Conservation (phyloP, 192 early-diverging fungal species). For the Rhizophlyctis rosea region DNA sequence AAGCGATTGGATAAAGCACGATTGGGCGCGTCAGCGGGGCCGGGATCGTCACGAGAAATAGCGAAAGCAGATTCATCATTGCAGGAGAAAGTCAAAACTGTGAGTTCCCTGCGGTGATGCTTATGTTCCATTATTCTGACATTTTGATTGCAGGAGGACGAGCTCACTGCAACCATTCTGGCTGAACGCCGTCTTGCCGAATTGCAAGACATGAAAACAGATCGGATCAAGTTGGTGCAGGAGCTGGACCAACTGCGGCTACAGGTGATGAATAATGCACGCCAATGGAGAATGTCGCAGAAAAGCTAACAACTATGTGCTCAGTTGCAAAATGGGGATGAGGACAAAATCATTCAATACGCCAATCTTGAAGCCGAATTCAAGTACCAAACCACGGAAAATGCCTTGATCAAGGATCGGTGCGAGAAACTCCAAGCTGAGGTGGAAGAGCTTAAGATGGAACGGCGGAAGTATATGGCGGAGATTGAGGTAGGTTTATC, state of each 20-base stretch:
- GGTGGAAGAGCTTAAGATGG: slow-evolving; percentile 26
- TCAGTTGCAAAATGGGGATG: slow-evolving; percentile 8
- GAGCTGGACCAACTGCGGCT: slow-evolving; percentile 27
- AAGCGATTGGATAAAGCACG: no score
- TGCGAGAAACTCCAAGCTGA: slow-evolving; percentile 31
- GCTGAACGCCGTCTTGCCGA: slow-evolving; percentile 32
- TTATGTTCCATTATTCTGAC: no score
- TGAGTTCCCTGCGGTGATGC: no score
- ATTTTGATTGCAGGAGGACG: no score
- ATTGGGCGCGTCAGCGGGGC: no score
- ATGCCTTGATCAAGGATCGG: slow-evolving; percentile 30
- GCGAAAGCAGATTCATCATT: no score
- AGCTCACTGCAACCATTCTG: slow-evolving; percentile 8
- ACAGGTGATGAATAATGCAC: slow-evolving; percentile 6
- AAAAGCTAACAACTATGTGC: neutral
- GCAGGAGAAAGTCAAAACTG: no score
- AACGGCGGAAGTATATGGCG: slow-evolving; percentile 42
- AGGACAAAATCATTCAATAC: neutral
- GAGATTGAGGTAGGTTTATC: slow-evolving; percentile 30
- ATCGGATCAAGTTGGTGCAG: slow-evolving; percentile 26
- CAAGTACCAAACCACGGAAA: slow-evolving; percentile 25
- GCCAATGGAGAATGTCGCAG: neutral
- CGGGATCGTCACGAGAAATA: no score
- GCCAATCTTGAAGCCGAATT: slow-evolving; percentile 30
- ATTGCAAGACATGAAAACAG: slow-evolving; percentile 25